Conservation (phyloP, 2,329 filamentous ascomycete genomes). For the Malbranchea zuffiana region DNA sequence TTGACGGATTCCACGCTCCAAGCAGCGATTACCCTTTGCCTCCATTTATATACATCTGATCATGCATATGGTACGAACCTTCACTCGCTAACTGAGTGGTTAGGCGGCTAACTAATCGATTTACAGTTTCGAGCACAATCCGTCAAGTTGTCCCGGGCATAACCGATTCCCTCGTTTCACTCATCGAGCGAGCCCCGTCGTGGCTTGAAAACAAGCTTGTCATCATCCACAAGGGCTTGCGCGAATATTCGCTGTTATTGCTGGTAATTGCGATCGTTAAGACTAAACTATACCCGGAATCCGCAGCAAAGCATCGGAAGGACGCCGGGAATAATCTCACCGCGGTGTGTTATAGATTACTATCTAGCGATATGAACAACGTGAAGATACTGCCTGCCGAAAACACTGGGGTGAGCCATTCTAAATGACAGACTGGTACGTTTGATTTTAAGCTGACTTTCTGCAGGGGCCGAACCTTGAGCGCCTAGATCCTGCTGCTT, state of each 20-base stretch:
- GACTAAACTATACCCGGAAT: conserved; percentile 13
- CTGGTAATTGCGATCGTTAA: conserved; percentile 16
- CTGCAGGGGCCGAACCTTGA: too few species aligned
- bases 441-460: not conserved
- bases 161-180: conserved; percentile 11
- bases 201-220: conserved; percentile 16
- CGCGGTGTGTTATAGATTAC: conserved; percentile 27
- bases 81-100: conserved; percentile 2
- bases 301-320: conserved; percentile 6
- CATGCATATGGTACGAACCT: conserved; percentile 18
- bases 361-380: conserved; percentile 22
- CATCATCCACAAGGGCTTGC: conserved; percentile 16
- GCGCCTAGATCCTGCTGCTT: too few species aligned
- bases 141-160: conserved; percentile 11
- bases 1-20: conserved; percentile 30
- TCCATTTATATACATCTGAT: conserved; percentile 24
- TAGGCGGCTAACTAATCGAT: not conserved
- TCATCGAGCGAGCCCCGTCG: conserved; percentile 15
- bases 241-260: conserved; percentile 17
- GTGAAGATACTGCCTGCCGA: not conserved
- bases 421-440: too few species aligned
- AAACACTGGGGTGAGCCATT: not conserved
- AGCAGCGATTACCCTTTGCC: conserved; percentile 29
- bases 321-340: conserved; percentile 29
- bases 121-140: conserved; percentile 13